phyloP scores from a whole-genome alignment of 1,284 basidiomycete genomes.

The Pulchroboletus neoregius region DNA sequence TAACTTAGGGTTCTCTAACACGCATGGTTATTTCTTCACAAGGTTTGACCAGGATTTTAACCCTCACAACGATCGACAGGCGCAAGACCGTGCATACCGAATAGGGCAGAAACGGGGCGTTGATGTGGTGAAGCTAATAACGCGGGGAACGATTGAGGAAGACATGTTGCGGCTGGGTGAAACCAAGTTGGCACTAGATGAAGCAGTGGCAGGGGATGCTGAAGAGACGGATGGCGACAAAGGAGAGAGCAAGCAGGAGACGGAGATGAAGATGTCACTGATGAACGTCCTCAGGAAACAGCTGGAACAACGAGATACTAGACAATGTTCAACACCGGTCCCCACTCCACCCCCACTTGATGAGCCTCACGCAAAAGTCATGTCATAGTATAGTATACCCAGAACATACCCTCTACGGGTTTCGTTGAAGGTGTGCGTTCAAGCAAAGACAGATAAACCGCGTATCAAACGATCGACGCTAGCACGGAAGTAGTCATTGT shows the following conservation, averaged over 20 bases:
- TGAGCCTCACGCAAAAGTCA: constrained; percentile 6
- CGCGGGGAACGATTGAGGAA: constrained; percentile 91
- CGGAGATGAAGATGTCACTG: constrained; percentile 75
- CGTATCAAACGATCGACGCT: constrained; percentile 77
- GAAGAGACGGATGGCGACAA: constrained; percentile 52
- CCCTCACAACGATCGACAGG: constrained; percentile 89
- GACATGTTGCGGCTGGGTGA: constrained; percentile 89
- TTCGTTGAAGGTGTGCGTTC: constrained; percentile 15
- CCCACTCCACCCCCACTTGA: constrained; percentile 3
- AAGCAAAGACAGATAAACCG: constrained; percentile 59
- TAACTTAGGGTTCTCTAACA: neutral
- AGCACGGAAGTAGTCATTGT: constrained; percentile 86
- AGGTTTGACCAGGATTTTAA: constrained; percentile 99
- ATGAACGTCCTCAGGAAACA: constrained; percentile 79
- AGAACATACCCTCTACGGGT: constrained; percentile 21
- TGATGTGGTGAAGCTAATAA: constrained; percentile 91
- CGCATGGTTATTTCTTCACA: constrained; percentile 2
- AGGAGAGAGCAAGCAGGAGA: constrained; percentile 64
- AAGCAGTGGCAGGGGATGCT: constrained; percentile 81
- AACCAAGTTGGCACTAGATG: constrained; percentile 88
- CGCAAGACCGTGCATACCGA: constrained; percentile 96
- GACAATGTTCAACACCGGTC: constrained; percentile 6
- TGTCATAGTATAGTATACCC: constrained; percentile 24
- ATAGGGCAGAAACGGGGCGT: constrained; percentile 93
- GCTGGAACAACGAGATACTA: constrained; percentile 35